Evolutionary conservation across 331 rosid species (phyloP).

Genomic region (Acacia pycnantha): DNA sequence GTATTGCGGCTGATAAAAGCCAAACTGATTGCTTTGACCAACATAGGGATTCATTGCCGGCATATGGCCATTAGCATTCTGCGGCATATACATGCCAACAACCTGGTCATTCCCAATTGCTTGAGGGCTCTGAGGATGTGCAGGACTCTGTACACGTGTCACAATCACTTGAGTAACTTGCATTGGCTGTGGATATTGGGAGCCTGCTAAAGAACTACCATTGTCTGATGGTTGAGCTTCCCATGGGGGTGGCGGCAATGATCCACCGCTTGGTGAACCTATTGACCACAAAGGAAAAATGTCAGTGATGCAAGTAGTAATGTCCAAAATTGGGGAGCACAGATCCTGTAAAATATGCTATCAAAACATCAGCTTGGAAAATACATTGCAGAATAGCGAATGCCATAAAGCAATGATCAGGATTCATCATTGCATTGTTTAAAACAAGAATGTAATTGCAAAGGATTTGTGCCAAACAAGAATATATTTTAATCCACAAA

Average conservation of each 20-base stretch:
- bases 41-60: constrained; percentile 55
- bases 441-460: constrained; percentile 27
- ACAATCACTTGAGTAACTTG: constrained; percentile 63
- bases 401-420: constrained; percentile 22
- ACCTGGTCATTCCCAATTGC: constrained; percentile 57
- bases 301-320: constrained; percentile 21
- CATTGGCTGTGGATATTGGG: constrained; percentile 72
- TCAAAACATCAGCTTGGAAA: constrained; percentile 24
- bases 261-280: constrained; percentile 67
- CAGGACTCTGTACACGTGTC: constrained; percentile 48
- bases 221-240: constrained; percentile 72
- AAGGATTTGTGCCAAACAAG: constrained; percentile 30
- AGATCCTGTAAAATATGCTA: constrained; percentile 23
- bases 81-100: constrained; percentile 69
- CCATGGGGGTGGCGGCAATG: constrained; percentile 97
- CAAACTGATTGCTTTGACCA: constrained; percentile 61
- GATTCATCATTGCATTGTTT: constrained; percentile 4
- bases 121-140: constrained; percentile 64
- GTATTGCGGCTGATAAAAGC: constrained; percentile 46
- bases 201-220: constrained; percentile 50
- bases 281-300: constrained; percentile 30
- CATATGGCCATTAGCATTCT: constrained; percentile 55
- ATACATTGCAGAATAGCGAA: constrained; percentile 6
- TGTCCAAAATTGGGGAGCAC: constrained; percentile 2
- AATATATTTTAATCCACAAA: constrained; percentile 1